Conservation (phyloP, 2,329 filamentous ascomycete genomes). For the Colletotrichum sp. region DNA sequence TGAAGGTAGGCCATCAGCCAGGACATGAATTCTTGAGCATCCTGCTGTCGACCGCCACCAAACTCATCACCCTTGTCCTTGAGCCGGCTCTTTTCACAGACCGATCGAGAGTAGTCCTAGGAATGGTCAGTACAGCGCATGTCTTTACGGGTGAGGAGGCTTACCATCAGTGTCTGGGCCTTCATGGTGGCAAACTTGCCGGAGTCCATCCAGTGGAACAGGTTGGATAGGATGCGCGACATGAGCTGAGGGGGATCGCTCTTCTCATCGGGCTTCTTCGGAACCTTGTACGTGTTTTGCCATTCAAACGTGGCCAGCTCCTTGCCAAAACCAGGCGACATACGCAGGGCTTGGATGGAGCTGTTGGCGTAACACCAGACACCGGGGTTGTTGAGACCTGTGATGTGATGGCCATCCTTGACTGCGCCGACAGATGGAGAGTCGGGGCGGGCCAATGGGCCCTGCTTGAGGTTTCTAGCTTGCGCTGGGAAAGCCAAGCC, state of each 20-base stretch:
- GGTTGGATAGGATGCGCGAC: conserved; percentile 62
- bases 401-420: conserved; percentile 51
- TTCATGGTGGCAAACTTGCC: conserved; percentile 57
- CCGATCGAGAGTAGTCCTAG: conserved; percentile 57
- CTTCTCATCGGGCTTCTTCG: conserved; percentile 66
- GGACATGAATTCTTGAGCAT: conserved; percentile 87
- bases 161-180: conserved; percentile 63
- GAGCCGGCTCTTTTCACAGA: conserved; percentile 23
- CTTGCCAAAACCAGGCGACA: conserved; percentile 71
- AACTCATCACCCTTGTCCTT: conserved; percentile 53
- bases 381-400: conserved; percentile 80
- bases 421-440: background rate
- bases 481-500: background rate
- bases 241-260: conserved; percentile 62
- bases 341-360: conserved; percentile 82
- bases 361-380: conserved; percentile 93
- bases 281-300: conserved; percentile 69
- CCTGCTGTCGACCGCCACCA: conserved; percentile 81
- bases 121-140: conserved; percentile 20
- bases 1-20: conserved; percentile 84
- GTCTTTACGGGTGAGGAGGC: conserved; percentile 9
- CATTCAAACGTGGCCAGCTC: conserved; percentile 64
- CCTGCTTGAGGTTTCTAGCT: conserved; percentile 9
- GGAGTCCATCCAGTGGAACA: conserved; percentile 62
- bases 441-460: conserved; percentile 10